Percentiles rank a stretch among this genome's conserved stretches.
Conservation (phyloP, 1,139 yeast species). For the Geotrichum restrictum region DNA sequence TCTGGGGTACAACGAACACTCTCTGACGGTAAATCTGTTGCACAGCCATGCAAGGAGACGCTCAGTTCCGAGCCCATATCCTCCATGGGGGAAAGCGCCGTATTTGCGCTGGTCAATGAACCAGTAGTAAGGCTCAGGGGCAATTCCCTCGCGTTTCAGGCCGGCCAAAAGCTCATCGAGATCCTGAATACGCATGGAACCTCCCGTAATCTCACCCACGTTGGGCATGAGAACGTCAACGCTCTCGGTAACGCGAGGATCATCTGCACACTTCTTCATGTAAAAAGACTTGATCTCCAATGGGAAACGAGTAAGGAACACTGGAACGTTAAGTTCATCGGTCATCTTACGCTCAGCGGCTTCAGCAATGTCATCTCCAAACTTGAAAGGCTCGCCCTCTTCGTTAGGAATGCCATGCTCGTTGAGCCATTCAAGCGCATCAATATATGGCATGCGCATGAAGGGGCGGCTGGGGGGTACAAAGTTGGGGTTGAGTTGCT, state of each 20-base stretch:
- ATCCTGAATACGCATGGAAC: conserved; percentile 92
- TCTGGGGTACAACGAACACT: conserved; percentile 95
- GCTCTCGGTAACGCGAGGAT: conserved; percentile 91
- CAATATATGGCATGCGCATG: conserved; percentile 83
- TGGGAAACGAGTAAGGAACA: conserved; percentile 89
- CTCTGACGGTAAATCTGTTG: conserved; percentile 95
- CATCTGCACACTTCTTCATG: conserved; percentile 91
- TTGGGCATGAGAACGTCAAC: conserved; percentile 98
- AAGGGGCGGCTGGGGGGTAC: conserved; percentile 80
- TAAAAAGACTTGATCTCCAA: conserved; percentile 95
- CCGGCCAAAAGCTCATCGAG: conserved; percentile 82
- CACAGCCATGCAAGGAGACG: conserved; percentile 98
- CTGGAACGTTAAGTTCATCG: conserved; percentile 88
- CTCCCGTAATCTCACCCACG: conserved; percentile 97
- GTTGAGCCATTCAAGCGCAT: conserved; percentile 94
- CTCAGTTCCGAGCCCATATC: conserved; percentile 97
- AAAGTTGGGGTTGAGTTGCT: conserved; percentile 90
- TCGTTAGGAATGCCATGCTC: conserved; percentile 92
- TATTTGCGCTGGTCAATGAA: conserved; percentile 91
- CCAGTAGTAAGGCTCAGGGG: conserved; percentile 84
- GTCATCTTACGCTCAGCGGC: conserved; percentile 99
- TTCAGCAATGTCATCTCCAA: conserved; percentile 98
- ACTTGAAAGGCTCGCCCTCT: conserved; percentile 85
- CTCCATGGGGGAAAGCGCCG: conserved; percentile 98
- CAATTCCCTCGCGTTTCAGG: conserved; percentile 85